Base-by-base conservation (phyloP, 768 basidiomycete genomes). In the Tricholoma flavovirens region DNA sequence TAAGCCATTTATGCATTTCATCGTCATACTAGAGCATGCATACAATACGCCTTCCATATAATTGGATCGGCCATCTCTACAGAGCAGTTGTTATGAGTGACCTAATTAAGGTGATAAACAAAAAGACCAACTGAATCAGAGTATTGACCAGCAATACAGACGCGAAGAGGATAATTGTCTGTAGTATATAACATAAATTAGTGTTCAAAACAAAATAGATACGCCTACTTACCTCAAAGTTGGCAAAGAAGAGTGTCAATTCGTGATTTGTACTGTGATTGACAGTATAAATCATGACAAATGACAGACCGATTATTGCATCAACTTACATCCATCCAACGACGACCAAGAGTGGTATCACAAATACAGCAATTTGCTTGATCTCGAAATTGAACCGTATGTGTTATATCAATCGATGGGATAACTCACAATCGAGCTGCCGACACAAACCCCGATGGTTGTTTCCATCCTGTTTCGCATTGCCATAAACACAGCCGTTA, bases 21-120 rank as follows among this genome's bases (percentile, higher is more conserved):
- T 29, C 9, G 30, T 1, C 42, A 53, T 72, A 15, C 45, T 14
- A n/a, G n/a, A 29, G 5, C 50, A 21, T 45, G 65, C 71, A 17
- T 61, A 76, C 90, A 94, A 88, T 42, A 92, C 67, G 32, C 94
- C 94, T 73, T 95, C 93, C 86, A 96, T 89, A 66, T 92, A 94
- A 65, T 95, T 94, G 14, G 88, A 87, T 64, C 86, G 87, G 45
- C 93, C 93, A 59, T 91, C 88, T 73, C 84, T 82, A 61, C 8
- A 49, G 38, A 35, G 51, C 26, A 48, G 46, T 42, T 33, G 32
- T 53, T 43, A 57, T 57, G 17, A 57, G 36, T 22, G 32, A 53
- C 6, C 36, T 53, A 32, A 35, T 26, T 12, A 49, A 42, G 10
- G 14, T 40, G 50, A 46, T 40, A 42, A 36, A 54, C 43, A 49